Percentiles rank a stretch among this genome's conserved stretches.
These are phyloP conservation scores for Malassezia furfur DNA, from an alignment of 1,284 basidiomycete species.

Conservation along the genomic window DNA sequence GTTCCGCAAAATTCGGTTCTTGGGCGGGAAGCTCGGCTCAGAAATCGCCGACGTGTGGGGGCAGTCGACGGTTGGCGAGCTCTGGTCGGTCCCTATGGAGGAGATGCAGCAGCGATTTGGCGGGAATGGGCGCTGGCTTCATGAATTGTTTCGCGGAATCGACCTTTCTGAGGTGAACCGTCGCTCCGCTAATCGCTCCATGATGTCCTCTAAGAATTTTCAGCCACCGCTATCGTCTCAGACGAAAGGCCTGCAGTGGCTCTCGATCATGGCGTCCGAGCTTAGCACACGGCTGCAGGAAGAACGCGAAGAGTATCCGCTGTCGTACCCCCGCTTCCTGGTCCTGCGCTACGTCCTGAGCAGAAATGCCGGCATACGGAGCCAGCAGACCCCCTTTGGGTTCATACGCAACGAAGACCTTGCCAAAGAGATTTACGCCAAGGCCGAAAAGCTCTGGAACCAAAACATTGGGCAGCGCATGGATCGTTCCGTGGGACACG, in stretches of 20 bases:
- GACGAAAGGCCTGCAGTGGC: constrained; percentile 62
- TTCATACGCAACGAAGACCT: constrained; percentile 52
- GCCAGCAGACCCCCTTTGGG: constrained; percentile 65
- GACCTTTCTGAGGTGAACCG: constrained; percentile 72
- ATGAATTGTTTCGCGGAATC: constrained; percentile 70
- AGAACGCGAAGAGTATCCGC: constrained; percentile 59
- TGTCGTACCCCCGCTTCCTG: constrained; percentile 80
- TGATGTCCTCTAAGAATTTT: constrained; percentile 43
- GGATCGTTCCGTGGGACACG: not conserved
- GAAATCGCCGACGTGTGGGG: constrained; percentile 78
- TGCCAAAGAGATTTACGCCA: constrained; percentile 61
- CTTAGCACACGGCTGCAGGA: constrained; percentile 73
- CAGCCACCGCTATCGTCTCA: constrained; percentile 25
- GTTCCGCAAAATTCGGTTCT: constrained; percentile 61
- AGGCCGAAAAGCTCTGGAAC: constrained; percentile 74
- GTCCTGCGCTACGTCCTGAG: constrained; percentile 53
- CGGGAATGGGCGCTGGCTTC: constrained; percentile 65
- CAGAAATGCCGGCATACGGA: constrained; percentile 62
- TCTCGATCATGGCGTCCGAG: constrained; percentile 79
- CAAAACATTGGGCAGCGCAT: constrained; percentile 51
- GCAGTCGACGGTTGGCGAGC: constrained; percentile 75
- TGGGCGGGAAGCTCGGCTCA: constrained; percentile 87
- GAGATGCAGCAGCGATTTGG: constrained; percentile 77
- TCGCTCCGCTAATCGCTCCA: constrained; percentile 35
- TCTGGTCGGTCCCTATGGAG: constrained; percentile 53